phyloP scores from a whole-genome alignment of 2,329 filamentous ascomycete species.

The Plectosphaerella plurivora region DNA sequence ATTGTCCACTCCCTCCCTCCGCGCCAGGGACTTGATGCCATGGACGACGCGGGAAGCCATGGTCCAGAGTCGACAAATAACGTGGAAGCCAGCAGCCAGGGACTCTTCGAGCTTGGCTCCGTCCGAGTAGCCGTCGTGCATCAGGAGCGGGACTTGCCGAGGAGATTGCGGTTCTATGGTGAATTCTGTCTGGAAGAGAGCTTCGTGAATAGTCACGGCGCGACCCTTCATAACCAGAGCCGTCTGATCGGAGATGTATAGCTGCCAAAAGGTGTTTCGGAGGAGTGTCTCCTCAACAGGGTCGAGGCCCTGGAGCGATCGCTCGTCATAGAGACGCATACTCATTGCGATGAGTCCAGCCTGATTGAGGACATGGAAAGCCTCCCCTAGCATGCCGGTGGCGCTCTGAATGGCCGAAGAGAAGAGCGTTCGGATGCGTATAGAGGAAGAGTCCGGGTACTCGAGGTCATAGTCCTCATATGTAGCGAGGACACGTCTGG shows the following conservation, averaged over 20 bases:
- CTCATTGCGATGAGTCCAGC: conserved; percentile 34
- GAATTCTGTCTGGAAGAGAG: conserved; percentile 34
- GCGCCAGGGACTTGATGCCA: neutral
- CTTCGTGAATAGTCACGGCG: conserved; percentile 39
- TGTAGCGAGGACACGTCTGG: conserved; percentile 28
- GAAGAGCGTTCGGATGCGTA: conserved; percentile 38
- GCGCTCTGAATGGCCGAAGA: conserved; percentile 39
- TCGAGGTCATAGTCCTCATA: conserved; percentile 37
- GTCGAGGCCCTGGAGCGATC: conserved; percentile 24
- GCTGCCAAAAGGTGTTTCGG: conserved; percentile 32
- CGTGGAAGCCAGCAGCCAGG: conserved; percentile 28
- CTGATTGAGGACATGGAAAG: conserved; percentile 35
- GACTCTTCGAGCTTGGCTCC: neutral
- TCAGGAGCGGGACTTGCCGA: neutral
- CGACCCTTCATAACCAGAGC: conserved; percentile 31
- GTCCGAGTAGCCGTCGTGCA: conserved; percentile 11
- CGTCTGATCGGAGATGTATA: conserved; percentile 34
- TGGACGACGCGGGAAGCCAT: neutral
- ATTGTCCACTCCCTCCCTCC: neutral
- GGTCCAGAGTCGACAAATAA: conserved; percentile 26
- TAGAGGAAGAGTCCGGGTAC: conserved; percentile 33
- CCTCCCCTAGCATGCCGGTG: conserved; percentile 1
- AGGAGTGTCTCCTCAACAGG: conserved; percentile 33
- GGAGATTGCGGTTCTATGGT: conserved; percentile 11
- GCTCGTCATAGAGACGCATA: conserved; percentile 36